Conservation (phyloP, 176 grass and related monocot genomes). For the Zoysia pacifica region DNA sequence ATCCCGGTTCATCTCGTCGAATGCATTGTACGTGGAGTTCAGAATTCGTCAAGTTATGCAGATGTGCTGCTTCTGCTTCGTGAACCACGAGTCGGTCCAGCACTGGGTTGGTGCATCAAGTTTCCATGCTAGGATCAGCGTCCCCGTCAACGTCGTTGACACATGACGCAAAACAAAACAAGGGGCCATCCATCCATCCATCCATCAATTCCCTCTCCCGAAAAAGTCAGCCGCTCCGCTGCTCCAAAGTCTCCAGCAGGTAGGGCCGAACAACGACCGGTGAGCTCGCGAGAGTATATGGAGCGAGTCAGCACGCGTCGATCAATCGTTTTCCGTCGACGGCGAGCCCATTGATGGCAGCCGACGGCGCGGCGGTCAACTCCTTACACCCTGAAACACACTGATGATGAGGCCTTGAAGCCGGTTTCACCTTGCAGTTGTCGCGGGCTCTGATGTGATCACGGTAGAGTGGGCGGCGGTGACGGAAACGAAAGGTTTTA, state of each 20-base stretch:
- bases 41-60: neutral
- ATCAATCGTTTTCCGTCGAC: conserved; percentile 40
- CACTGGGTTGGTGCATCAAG: neutral
- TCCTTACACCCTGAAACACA: conserved; percentile 3
- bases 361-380: neutral
- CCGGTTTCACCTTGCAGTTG: no score
- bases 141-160: conserved; percentile 16
- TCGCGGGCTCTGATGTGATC: neutral
- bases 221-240: conserved; percentile 34
- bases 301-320: neutral
- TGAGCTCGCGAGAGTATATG: neutral
- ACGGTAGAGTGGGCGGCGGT: neutral
- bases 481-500: neutral
- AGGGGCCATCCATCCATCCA: neutral
- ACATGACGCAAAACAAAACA: neutral
- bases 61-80: neutral
- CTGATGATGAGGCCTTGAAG: neutral
- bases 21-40: neutral
- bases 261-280: neutral
- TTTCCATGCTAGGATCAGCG: conserved; percentile 9
- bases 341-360: conserved; percentile 46
- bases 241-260: conserved; percentile 28
- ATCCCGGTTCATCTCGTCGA: neutral
- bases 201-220: neutral
- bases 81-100: neutral